Evolutionary conservation across 139 green algal species (phyloP).

Genomic region (Chlamydomonas urium): DNA sequence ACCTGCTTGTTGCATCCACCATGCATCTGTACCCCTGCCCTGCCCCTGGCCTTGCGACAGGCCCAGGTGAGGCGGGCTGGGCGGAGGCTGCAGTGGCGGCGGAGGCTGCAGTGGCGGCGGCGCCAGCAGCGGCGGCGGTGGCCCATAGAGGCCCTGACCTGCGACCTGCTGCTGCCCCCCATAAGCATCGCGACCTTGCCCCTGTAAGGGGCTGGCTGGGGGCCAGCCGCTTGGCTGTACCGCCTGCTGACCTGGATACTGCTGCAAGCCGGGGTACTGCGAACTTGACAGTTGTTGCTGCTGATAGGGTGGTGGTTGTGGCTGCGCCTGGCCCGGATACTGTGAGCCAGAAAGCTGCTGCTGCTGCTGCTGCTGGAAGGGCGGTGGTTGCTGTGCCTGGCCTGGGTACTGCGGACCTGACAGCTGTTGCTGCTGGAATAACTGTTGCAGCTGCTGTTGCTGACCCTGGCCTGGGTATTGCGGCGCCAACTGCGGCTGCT

Average conservation of each 20-base stretch:
- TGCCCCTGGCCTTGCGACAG: too few species aligned
- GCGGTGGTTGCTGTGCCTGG: background rate
- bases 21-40: too few species aligned
- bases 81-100: too few species aligned
- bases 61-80: too few species aligned
- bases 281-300: background rate
- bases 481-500: background rate
- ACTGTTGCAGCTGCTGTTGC: background rate
- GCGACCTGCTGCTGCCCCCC: too few species aligned
- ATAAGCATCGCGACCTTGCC: background rate
- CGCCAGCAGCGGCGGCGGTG: too few species aligned
- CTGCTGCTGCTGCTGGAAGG: background rate
- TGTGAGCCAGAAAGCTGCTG: background rate
- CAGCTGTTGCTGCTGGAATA: background rate
- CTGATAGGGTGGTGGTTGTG: background rate
- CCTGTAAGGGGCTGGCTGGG: background rate
- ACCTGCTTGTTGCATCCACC: too few species aligned
- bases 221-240: background rate
- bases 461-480: background rate
- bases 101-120: too few species aligned
- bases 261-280: background rate
- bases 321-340: background rate
- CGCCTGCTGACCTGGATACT: background rate
- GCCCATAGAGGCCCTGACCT: background rate
- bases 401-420: background rate